Evolutionary conservation across 345 rosid genomes (phyloP).

Genomic region (Camelina sativa): DNA sequence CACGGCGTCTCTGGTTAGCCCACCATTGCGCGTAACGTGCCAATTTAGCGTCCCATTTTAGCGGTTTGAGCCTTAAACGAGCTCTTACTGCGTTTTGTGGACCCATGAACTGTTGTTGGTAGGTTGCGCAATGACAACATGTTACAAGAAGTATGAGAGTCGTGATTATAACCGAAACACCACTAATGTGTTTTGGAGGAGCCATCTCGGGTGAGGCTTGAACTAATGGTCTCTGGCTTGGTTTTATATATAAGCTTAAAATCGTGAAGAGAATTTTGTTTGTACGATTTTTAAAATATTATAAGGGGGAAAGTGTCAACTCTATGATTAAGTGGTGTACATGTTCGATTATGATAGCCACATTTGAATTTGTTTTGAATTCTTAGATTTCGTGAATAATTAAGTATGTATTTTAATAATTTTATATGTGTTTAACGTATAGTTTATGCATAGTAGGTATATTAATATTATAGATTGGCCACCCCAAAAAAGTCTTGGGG

Average conservation of each 20-base stretch:
- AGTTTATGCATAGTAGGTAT: constrained; percentile 40
- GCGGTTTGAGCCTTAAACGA: constrained; percentile 53
- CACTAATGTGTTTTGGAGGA: constrained; percentile 19
- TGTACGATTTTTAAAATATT: constrained; percentile 1
- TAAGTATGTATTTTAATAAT: constrained; percentile 24
- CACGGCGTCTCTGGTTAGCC: constrained; percentile 62
- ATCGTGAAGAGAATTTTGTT: not conserved
- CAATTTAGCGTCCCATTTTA: constrained; percentile 61
- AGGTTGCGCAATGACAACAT: constrained; percentile 30
- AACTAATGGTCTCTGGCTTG: constrained; percentile 8
- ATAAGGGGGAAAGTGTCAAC: constrained; percentile 36
- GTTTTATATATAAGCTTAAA: constrained; percentile 31
- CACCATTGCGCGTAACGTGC: constrained; percentile 65
- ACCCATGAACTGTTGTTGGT: constrained; percentile 54
- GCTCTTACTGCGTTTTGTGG: constrained; percentile 78
- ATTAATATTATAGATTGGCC: constrained; percentile 23
- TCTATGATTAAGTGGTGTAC: constrained; percentile 52
- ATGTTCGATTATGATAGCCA: constrained; percentile 62
- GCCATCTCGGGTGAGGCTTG: constrained; percentile 41
- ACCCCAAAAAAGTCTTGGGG: constrained; percentile 36
- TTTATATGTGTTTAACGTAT: constrained; percentile 33
- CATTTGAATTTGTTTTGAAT: constrained; percentile 41
- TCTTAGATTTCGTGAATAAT: constrained; percentile 37
- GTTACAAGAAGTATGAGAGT: constrained; percentile 31
- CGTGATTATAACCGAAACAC: constrained; percentile 30